phyloP scores from a whole-genome alignment of 176 grass and related monocot genomes.

The Triticum turgidum region DNA sequence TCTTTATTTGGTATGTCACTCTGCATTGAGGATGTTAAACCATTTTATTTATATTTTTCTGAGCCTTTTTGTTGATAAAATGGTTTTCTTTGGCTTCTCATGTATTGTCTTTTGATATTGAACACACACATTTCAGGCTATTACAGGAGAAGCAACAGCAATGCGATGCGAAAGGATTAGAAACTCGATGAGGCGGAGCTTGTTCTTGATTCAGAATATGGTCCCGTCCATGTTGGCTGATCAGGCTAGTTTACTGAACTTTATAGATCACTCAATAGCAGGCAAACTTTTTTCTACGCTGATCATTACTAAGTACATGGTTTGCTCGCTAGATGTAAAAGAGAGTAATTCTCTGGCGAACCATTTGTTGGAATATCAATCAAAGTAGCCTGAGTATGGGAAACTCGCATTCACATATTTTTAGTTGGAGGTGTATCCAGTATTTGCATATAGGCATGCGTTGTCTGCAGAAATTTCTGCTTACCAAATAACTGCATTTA shows the following conservation, averaged over 20 bases:
- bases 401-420: not conserved
- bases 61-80: not conserved
- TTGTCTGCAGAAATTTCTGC: not conserved
- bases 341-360: not conserved
- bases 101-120: constrained; percentile 7
- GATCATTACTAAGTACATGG: not conserved
- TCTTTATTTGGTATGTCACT: constrained; percentile 79
- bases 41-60: not conserved
- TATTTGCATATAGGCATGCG: not conserved
- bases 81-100: constrained; percentile 1
- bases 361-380: not conserved
- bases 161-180: constrained; percentile 68
- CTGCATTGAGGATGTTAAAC: not conserved
- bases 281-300: not conserved
- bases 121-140: constrained; percentile 46
- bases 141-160: constrained; percentile 65
- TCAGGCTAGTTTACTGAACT: constrained; percentile 54
- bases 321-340: not conserved
- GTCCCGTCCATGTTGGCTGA: constrained; percentile 52
- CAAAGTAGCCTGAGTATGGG: not conserved
- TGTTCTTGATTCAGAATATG: constrained; percentile 80
- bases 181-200: constrained; percentile 56
- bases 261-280: not conserved
- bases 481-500: not conserved
- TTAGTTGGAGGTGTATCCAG: not conserved